A percentile compares a stretch with the other conserved stretches of the same genome.
phyloP scores from a whole-genome alignment of 129 eudicot species.

The Dittrichia graveolens region DNA sequence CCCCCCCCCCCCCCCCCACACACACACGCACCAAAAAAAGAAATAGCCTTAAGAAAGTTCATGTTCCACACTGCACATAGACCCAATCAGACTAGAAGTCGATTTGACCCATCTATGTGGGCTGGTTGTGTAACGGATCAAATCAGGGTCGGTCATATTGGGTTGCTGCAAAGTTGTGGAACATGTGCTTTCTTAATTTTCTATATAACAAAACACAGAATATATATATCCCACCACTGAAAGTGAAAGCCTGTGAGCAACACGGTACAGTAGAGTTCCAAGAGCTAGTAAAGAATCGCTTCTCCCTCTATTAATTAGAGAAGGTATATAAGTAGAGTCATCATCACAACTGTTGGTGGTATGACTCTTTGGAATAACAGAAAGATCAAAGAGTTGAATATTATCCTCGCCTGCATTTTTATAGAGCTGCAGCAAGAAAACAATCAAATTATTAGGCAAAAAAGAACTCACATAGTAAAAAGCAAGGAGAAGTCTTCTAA shows the following conservation, averaged over 20 bases:
- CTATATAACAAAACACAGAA: too few species aligned
- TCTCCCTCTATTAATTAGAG: conserved; percentile 76
- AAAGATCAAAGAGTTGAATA: conserved; percentile 93
- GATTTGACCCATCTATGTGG: neutral
- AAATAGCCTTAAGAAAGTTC: too few species aligned
- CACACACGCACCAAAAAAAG: too few species aligned
- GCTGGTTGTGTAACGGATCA: too few species aligned
- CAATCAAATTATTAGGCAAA: conserved; percentile 14
- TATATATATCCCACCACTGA: conserved; percentile 52
- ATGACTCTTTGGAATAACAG: conserved; percentile 71
- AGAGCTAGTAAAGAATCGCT: conserved; percentile 77
- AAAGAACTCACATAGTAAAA: conserved; percentile 19
- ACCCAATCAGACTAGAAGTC: neutral
- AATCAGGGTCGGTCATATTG: too few species aligned
- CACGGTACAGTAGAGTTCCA: conserved; percentile 87
- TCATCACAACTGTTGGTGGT: conserved; percentile 53
- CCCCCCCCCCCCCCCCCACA: too few species aligned
- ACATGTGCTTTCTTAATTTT: too few species aligned
- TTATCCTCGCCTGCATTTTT: conserved; percentile 97
- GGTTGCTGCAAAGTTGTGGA: too few species aligned
- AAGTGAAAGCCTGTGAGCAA: conserved; percentile 96
- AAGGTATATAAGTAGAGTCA: conserved; percentile 63
- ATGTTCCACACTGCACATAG: neutral
- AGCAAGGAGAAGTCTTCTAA: neutral
- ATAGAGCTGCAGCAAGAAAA: conserved; percentile 58